Evolutionary conservation across 2,329 filamentous ascomycete genomes (phyloP).

Genomic region (Epicoccum sorghinum): DNA sequence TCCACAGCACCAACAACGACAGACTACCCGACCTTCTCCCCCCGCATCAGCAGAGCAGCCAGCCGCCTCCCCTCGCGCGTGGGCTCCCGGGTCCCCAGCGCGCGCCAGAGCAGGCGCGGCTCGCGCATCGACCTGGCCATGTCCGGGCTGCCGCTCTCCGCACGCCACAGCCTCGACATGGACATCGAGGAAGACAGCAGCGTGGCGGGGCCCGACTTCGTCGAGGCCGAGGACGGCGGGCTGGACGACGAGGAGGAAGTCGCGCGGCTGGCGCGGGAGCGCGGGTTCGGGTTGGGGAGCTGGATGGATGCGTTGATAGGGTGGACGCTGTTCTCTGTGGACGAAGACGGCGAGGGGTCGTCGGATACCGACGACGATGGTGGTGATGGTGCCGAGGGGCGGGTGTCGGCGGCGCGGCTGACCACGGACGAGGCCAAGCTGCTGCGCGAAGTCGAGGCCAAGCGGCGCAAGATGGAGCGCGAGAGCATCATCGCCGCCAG

Average conservation of each 20-base stretch:
- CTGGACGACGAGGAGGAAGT: conserved; percentile 61
- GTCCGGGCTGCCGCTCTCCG: conserved; percentile 30
- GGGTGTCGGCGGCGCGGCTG: conserved; percentile 8
- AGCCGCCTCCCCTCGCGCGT: conserved; percentile 48
- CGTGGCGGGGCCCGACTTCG: conserved; percentile 56
- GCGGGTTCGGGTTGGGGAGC: conserved; percentile 61
- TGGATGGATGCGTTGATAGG: conserved; percentile 65
- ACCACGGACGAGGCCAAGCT: conserved; percentile 48
- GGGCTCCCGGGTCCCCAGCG: conserved; percentile 48
- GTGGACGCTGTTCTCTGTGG: conserved; percentile 62
- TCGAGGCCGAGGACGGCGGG: conserved; percentile 50
- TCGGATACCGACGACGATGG: conserved; percentile 37
- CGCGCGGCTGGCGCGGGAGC: conserved; percentile 56
- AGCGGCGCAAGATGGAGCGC: conserved; percentile 43
- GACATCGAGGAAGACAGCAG: conserved; percentile 29
- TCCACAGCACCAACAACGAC: too few species aligned
- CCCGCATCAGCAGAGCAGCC: conserved; percentile 36
- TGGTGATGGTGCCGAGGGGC: neutral
- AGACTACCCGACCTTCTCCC: conserved; percentile 40
- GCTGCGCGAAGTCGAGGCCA: conserved; percentile 46
- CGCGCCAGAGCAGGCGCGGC: conserved; percentile 45
- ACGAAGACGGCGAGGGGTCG: conserved; percentile 54
- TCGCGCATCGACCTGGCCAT: conserved; percentile 48
- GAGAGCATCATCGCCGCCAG: conserved; percentile 45
- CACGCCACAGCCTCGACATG: conserved; percentile 40